Conservation (phyloP, 2,329 filamentous ascomycete species). For the Monilinia laxa region DNA sequence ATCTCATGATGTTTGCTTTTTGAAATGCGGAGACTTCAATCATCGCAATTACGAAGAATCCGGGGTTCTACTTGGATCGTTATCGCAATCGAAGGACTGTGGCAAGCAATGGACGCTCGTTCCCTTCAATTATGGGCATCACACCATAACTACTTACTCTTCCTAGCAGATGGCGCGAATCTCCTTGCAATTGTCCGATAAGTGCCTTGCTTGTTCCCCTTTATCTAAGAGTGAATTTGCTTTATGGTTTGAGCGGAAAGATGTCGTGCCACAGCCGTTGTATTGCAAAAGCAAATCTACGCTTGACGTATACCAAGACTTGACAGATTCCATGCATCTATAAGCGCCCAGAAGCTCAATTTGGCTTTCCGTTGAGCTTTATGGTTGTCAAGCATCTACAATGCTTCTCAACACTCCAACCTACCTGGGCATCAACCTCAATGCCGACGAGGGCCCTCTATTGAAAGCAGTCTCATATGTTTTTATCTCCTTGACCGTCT, state of each 20-base stretch:
- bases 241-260: neutral
- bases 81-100: neutral
- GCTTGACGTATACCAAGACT: neutral
- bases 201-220: neutral
- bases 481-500: neutral
- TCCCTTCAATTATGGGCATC: neutral
- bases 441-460: conserved; percentile 11
- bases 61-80: neutral
- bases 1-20: conserved; percentile 13
- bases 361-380: neutral
- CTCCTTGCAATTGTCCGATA: neutral
- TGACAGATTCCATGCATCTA: neutral
- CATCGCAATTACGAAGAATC: neutral
- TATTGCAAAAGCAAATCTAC: conserved; percentile 3
- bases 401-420: conserved; percentile 8
- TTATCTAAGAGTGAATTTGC: neutral
- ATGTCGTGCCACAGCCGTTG: neutral
- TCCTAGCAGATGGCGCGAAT: conserved; percentile 5
- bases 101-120: neutral
- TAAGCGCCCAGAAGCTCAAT: conserved; percentile 1
- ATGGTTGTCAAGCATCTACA: neutral
- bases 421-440: conserved; percentile 12
- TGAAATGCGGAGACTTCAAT: conserved; percentile 6
- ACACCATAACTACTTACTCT: neutral
- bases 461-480: neutral